phyloP scores from a whole-genome alignment of 805 yeast species.

The Pichia californica region DNA sequence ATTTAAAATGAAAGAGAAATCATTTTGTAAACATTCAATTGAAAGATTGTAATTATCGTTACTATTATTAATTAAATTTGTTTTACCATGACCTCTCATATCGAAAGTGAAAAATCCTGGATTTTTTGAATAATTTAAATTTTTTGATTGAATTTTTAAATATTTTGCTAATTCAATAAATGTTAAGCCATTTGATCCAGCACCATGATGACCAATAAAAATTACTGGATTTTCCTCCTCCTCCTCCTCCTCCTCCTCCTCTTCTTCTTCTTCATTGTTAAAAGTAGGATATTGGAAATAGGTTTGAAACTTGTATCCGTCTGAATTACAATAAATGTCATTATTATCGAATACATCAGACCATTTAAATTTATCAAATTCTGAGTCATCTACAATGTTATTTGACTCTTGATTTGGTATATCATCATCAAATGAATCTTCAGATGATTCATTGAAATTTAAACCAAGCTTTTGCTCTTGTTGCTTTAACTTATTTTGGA shows the following conservation, averaged over 20 bases:
- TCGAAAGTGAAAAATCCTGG: slow-evolving; percentile 73
- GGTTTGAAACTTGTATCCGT: slow-evolving; percentile 39
- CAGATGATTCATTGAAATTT: slow-evolving; percentile 11
- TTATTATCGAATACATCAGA: slow-evolving; percentile 29
- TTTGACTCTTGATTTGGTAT: not conserved
- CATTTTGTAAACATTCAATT: slow-evolving; percentile 48
- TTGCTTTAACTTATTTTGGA: slow-evolving; percentile 20
- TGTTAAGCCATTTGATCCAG: slow-evolving; percentile 82
- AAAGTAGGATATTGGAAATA: slow-evolving; percentile 49
- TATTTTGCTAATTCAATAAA: slow-evolving; percentile 51
- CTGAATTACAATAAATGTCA: slow-evolving; percentile 15
- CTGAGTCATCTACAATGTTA: not conserved
- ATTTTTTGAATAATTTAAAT: slow-evolving; percentile 23
- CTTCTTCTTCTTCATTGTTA: not conserved
- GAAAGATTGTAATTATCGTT: slow-evolving; percentile 32
- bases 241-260: no score
- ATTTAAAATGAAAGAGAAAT: slow-evolving; percentile 45
- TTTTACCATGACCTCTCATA: slow-evolving; percentile 77
- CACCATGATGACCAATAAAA: slow-evolving; percentile 86
- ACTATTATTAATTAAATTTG: slow-evolving; percentile 26
- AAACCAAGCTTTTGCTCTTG: slow-evolving; percentile 21
- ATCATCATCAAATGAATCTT: not conserved
- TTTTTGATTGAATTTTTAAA: slow-evolving; percentile 13
- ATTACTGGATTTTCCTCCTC: slow-evolving; percentile 43
- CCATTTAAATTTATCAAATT: not conserved